Base-by-base conservation (phyloP, 169 alveolate genomes). In the Ichthyophthirius multifiliis region DNA sequence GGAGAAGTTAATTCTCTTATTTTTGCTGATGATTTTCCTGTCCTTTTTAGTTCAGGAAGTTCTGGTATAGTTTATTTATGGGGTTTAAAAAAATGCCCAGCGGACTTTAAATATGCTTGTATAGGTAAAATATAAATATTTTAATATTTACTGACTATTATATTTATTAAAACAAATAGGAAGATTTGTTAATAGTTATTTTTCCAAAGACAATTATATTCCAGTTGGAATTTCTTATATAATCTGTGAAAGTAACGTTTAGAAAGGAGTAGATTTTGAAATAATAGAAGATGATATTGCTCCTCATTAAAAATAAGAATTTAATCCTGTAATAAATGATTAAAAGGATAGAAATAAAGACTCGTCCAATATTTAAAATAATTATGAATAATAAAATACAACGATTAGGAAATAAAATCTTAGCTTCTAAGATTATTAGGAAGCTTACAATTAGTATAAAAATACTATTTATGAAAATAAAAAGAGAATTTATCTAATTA, bases 1-100 rank as follows among this genome's bases (percentile, higher is more conserved):
- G 83, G 89, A 5, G 92, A 88, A 23, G 88, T 91, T 2, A 82
- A 86, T 18, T 75, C 85, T 3, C 47, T 94, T 30, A 79, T 83
- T 63, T 94, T 94, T 84, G 75, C 91, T 7, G 88, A 91, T 23
- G 95, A 94, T 13, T 92, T 90, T 75, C 94, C 98, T 13, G 43
- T 92, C 0, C 73, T 94, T 75, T 91, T 93, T 0, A 64, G 86
- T 1, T 16, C 90, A 10, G 86, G 92, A 13, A 37, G 77, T 9
- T 92, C 89, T 45, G 92, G 96, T 0, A 75, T 81, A 1, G 73
- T 90, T 27, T 75, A 81, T 37, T 75, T 93, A 23, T 93, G 97
- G 97, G 90, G 83, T 73, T 79, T 74, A 73, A 65, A 30, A 71
- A 79, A 46, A 32, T 23, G 46, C 83, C 83, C 67, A 43, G 41